phyloP scores from a whole-genome alignment of 140 eudicot genomes.

The Anethum foeniculum region DNA sequence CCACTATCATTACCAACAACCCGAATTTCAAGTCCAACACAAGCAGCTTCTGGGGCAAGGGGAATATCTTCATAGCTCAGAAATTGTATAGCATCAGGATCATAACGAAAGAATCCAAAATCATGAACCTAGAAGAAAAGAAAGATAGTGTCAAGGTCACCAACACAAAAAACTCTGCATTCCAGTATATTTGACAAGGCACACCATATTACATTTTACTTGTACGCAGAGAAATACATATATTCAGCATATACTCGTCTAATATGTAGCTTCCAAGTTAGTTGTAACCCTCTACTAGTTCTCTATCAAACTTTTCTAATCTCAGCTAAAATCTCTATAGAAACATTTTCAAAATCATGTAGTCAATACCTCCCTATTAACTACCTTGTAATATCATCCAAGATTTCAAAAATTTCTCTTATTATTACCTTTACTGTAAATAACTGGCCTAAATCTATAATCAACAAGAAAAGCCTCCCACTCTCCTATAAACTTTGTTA shows the following conservation, averaged over 20 bases:
- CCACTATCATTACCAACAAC: conserved; percentile 99
- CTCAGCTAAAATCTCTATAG: not conserved
- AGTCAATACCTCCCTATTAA: not conserved
- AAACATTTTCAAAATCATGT: not conserved
- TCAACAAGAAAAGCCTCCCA: not conserved
- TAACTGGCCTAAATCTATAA: not conserved
- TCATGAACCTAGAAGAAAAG: conserved; percentile 66
- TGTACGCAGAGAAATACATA: not conserved
- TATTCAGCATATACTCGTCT: not conserved
- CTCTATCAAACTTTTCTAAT: not conserved
- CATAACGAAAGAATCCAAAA: conserved; percentile 95
- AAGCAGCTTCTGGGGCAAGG: conserved; percentile 97
- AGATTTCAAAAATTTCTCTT: not conserved
- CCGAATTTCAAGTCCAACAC: conserved; percentile 92
- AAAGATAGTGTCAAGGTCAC: not conserved
- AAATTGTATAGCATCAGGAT: conserved; percentile 79
- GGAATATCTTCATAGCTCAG: conserved; percentile 93
- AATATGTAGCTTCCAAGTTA: not conserved
- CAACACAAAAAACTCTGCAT: conserved; percentile 11
- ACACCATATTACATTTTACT: not conserved
- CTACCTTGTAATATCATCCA: not conserved
- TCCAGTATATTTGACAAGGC: not conserved
- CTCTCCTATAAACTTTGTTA: not conserved
- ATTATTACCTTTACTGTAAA: not conserved
- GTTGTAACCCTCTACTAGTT: not conserved